Evolutionary conservation across 768 basidiomycete species (phyloP).

Genomic region (Podaxis sp.): DNA sequence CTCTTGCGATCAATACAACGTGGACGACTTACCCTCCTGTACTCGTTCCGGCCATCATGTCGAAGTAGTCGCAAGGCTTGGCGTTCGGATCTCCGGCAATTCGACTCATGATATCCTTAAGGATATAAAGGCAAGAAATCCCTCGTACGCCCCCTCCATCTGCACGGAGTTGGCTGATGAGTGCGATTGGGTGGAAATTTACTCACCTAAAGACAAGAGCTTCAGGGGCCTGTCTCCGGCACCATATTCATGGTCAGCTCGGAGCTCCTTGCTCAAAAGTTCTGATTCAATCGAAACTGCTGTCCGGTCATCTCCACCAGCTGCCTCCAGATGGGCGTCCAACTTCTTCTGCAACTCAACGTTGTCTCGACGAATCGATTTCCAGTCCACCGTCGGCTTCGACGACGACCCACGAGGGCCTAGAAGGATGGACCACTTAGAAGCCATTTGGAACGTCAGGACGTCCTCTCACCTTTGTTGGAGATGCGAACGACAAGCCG

Average conservation of each 20-base stretch:
- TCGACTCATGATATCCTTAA: conserved; percentile 32
- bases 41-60: conserved; percentile 37
- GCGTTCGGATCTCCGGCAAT: conserved; percentile 22
- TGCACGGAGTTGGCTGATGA: conserved; percentile 1
- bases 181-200: neutral
- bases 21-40: conserved; percentile 29
- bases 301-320: conserved; percentile 19
- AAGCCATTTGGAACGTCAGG: neutral
- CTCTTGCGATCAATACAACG: neutral
- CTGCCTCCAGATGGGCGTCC: conserved; percentile 22
- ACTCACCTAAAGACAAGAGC: conserved; percentile 24
- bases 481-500: conserved; percentile 29
- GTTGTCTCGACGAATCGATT: conserved; percentile 14
- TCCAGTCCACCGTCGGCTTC: conserved; percentile 19
- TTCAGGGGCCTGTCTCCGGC: conserved; percentile 23
- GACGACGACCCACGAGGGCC: conserved; percentile 9
- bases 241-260: conserved; percentile 25
- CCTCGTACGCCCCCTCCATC: conserved; percentile 38
- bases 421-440: neutral
- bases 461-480: conserved; percentile 21
- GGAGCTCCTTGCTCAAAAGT: conserved; percentile 25
- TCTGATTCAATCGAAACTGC: conserved; percentile 26
- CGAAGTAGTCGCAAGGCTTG: conserved; percentile 32
- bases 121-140: conserved; percentile 30
- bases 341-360: conserved; percentile 22